Base-by-base conservation (phyloP, 1,284 basidiomycete species). In the Meira miltonrushii region DNA sequence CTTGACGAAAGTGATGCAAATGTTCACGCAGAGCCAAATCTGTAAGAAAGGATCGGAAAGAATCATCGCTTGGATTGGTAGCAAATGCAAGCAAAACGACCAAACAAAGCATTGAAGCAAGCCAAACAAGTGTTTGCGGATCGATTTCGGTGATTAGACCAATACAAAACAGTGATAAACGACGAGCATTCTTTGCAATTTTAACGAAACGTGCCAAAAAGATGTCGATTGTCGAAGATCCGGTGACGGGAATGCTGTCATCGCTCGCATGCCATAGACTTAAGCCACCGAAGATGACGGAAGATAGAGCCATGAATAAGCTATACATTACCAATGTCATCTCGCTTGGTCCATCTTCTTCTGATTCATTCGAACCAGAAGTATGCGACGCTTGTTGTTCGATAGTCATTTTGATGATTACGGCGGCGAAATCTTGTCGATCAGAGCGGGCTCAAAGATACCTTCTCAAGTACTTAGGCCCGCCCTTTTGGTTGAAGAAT, bases 1-100 rank as follows among this genome's bases (percentile, higher is more conserved):
- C 55, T 5, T 71, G 64, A 33, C 64, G 65, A 44, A 96, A 85
- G 61, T 88, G 87, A 64, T 87, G 90, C 59, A 97, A 84, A 78
- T 96, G 92, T 61, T 90, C 88, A 55, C 92, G 88, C 78, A 97
- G 95, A 40, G 92, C 92, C 75, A 91, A 88, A 77, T 95, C 92
- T 38, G 92, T 96, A 71, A 97, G 87, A 81, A 92, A 93, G 13
- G 90, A 84, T 58, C 91, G 86, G 80, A 96, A 96, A 2, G 90
- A 92, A 48, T 86, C 85, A 80, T 96, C 92, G 58, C 87, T 86
- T 15, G 93, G 93, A 78, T 94, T 95, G 43, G 91, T 90, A 78
- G 92, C 85, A 82, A 92, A 92, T 49, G 92, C 93, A 10, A 56
- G 28, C 21, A 48, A 48, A 12, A 48, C 46, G 7, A 48, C 17